Percentiles rank a stretch among this genome's conserved stretches.
phyloP scores from a whole-genome alignment of 2,329 filamentous ascomycete genomes.

The Dothidotthia symphoricarpi region DNA sequence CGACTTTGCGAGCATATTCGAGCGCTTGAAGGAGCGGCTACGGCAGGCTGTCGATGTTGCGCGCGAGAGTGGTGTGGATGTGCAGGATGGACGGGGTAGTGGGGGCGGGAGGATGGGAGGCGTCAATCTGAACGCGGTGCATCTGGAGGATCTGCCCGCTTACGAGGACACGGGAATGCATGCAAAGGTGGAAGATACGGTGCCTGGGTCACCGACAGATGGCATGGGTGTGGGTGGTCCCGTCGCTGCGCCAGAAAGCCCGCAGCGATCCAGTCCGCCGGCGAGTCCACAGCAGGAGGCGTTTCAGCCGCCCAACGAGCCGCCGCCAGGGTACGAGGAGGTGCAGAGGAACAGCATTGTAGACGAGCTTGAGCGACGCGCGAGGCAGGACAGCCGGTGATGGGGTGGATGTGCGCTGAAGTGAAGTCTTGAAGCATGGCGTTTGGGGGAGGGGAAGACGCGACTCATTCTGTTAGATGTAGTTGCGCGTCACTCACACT shows the following conservation, averaged over 20 bases:
- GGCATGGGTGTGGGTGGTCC: slow-evolving; percentile 17
- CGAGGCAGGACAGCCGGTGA: slow-evolving; percentile 10
- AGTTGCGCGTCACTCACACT: too few species aligned
- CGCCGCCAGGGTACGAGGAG: slow-evolving; percentile 89
- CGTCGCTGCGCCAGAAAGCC: slow-evolving; percentile 19
- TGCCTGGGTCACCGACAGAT: slow-evolving; percentile 21
- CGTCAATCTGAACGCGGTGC: slow-evolving; percentile 63
- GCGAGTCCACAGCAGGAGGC: slow-evolving; percentile 32
- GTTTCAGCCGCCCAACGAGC: slow-evolving; percentile 63
- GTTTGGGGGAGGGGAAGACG: too few species aligned
- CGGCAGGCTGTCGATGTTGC: slow-evolving; percentile 76
- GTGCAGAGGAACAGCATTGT: slow-evolving; percentile 78
- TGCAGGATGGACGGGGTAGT: slow-evolving; percentile 47
- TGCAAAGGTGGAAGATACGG: slow-evolving; percentile 34
- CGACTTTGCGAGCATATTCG: slow-evolving; percentile 81
- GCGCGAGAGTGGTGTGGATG: slow-evolving; percentile 58
- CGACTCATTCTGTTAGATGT: too few species aligned
- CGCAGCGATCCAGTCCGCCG: slow-evolving; percentile 31
- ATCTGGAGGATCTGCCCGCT: slow-evolving; percentile 82
- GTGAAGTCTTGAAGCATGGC: slow-evolving; percentile 25
- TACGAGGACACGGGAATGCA: slow-evolving; percentile 65
- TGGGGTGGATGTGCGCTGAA: slow-evolving; percentile 12
- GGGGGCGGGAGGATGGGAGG: slow-evolving; percentile 45
- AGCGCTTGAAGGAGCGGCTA: slow-evolving; percentile 78
- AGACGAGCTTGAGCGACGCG: slow-evolving; percentile 63